Percentiles rank a stretch among this genome's conserved stretches.
These are phyloP conservation scores for Phlebiopsis flavidoalba DNA, from an alignment of 768 basidiomycete genomes.

Conservation along the genomic window DNA sequence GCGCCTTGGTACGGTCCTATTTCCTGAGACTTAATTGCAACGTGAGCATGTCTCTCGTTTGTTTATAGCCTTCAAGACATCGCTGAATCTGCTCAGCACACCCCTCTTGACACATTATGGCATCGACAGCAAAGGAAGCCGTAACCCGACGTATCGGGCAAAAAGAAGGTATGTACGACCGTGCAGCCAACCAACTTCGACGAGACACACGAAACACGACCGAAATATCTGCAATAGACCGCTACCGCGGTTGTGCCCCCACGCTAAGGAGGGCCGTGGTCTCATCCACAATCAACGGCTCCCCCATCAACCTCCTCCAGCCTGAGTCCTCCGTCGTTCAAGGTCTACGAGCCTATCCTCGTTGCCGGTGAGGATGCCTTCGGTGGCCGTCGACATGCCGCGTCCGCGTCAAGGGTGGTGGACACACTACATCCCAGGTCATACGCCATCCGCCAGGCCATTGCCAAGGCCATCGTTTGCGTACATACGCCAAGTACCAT, in stretches of 20 bases:
- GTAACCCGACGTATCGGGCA: conserved; percentile 99
- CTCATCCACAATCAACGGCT: conserved; percentile 95
- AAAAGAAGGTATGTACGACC: conserved; percentile 82
- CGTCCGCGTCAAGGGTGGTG: conserved; percentile 72
- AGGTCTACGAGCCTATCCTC: conserved; percentile 96
- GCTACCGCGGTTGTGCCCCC: conserved; percentile 97
- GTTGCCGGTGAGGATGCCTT: conserved; percentile 90
- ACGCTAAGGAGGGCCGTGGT: conserved; percentile 94
- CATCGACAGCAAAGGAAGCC: conserved; percentile 73
- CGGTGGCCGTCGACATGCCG: conserved; percentile 96
- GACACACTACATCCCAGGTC: conserved; percentile 82
- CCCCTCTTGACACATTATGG: conserved; percentile 48
- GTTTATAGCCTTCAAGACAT: conserved; percentile 15
- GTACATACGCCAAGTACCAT: conserved; percentile 99
- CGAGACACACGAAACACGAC: not conserved
- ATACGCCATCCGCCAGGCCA: conserved; percentile 99
- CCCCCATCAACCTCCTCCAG: conserved; percentile 92
- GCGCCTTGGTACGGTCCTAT: not conserved
- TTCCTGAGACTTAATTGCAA: conserved; percentile 6
- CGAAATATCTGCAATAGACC: conserved; percentile 50
- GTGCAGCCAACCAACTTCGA: conserved; percentile 1
- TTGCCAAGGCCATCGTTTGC: conserved; percentile 87
- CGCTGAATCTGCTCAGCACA: conserved; percentile 17
- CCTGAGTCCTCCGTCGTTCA: conserved; percentile 95
- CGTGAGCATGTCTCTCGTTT: conserved; percentile 9